These are phyloP conservation scores for Aspergillus flavus DNA, from an alignment of 2,329 filamentous ascomycete species.

Conservation along the genomic window DNA sequence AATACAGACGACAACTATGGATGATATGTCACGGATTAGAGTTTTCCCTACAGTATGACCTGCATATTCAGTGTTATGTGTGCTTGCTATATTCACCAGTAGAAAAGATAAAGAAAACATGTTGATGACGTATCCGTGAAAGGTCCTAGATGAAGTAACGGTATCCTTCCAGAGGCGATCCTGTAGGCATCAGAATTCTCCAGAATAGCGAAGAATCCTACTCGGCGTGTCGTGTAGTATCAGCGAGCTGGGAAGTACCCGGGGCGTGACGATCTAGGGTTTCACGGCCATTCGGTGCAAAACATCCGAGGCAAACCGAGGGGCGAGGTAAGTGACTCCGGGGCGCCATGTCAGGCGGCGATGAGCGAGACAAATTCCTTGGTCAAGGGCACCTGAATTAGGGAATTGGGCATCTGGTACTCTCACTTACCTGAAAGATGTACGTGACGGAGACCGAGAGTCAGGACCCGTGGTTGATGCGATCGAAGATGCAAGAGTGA, in stretches of 20 bases:
- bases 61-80: too few species aligned
- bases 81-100: neutral
- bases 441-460: neutral
- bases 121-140: too few species aligned
- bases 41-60: neutral
- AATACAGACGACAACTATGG: neutral
- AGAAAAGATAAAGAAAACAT: neutral
- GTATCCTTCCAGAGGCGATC: neutral
- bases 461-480: neutral
- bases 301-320: conserved; percentile 4
- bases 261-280: neutral
- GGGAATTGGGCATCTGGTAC: neutral
- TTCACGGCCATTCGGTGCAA: neutral
- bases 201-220: neutral
- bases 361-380: neutral
- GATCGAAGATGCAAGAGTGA: neutral
- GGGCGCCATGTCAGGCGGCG: neutral
- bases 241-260: neutral
- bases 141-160: neutral
- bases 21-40: neutral
- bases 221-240: neutral
- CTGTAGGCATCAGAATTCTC: neutral
- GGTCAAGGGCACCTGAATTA: neutral
- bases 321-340: neutral
- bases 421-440: neutral